Conservation (phyloP, 1,284 basidiomycete genomes). For the Phaffia rhodozyma region DNA sequence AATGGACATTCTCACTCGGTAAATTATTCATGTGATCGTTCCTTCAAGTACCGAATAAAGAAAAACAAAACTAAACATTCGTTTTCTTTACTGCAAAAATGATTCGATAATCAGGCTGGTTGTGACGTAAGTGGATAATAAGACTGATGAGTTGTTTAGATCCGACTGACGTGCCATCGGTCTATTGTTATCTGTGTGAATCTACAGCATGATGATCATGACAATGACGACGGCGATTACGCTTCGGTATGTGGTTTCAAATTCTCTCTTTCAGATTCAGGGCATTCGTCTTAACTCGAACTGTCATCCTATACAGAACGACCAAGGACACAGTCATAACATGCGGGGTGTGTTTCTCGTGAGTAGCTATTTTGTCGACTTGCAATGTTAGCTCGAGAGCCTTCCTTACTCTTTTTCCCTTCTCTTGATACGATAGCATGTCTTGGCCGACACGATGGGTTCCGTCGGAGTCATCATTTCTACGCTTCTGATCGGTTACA, state of each 20-base stretch:
- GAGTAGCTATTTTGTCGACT: conserved; percentile 28
- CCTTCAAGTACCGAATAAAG: too few relatives aligned
- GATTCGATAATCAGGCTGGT: neutral
- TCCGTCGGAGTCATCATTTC: conserved; percentile 98
- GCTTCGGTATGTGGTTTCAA: neutral
- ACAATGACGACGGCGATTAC: conserved; percentile 40
- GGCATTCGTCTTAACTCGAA: neutral
- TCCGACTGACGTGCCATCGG: neutral
- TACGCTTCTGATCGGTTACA: conserved; percentile 86
- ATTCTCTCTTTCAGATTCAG: neutral
- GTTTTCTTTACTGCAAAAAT: too few relatives aligned
- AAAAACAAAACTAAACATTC: too few relatives aligned
- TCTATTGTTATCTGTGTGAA: conserved; percentile 4
- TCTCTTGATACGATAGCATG: conserved; percentile 27
- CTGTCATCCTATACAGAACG: conserved; percentile 22
- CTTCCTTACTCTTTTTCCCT: conserved; percentile 1
- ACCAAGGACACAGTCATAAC: conserved; percentile 76
- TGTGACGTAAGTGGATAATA: neutral
- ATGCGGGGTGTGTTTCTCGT: conserved; percentile 99
- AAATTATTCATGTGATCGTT: neutral
- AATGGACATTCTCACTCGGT: too few relatives aligned
- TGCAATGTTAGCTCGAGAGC: neutral
- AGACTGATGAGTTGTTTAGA: neutral
- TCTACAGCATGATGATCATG: conserved; percentile 36
- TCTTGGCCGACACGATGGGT: conserved; percentile 46